Conservation (phyloP, 768 basidiomycete genomes). For the Mycena capillaripes region DNA sequence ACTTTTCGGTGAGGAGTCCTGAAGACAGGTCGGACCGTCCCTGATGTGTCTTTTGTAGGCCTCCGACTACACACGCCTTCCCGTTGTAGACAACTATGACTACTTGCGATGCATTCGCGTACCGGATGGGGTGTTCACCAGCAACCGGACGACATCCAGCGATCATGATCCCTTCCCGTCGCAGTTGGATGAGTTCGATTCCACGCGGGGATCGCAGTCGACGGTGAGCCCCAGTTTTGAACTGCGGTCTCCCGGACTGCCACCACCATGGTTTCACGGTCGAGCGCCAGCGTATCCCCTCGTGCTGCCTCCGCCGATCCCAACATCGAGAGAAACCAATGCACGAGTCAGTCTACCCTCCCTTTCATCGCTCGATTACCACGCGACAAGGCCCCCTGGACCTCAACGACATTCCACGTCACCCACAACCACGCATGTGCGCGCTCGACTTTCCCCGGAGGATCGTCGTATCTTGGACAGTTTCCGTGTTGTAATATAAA, state of each 20-base stretch:
- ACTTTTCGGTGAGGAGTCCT: slow-evolving; percentile 74
- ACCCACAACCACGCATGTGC: slow-evolving; percentile 39
- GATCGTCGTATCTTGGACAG: slow-evolving; percentile 71
- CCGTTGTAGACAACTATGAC: slow-evolving; percentile 81
- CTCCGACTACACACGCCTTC: slow-evolving; percentile 77
- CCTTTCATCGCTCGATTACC: slow-evolving; percentile 38
- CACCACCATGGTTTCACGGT: slow-evolving; percentile 31
- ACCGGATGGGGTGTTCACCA: slow-evolving; percentile 80
- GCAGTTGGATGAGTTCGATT: slow-evolving; percentile 61
- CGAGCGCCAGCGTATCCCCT: slow-evolving; percentile 22
- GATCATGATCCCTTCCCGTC: slow-evolving; percentile 57
- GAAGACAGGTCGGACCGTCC: background rate
- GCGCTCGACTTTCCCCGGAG: slow-evolving; percentile 61
- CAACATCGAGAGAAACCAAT: background rate
- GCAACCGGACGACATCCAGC: slow-evolving; percentile 65
- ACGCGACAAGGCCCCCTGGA: slow-evolving; percentile 29
- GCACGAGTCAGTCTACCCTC: slow-evolving; percentile 36
- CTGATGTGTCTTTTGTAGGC: slow-evolving; percentile 54
- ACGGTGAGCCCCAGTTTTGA: slow-evolving; percentile 29
- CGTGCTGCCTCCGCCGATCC: slow-evolving; percentile 46
- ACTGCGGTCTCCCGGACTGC: slow-evolving; percentile 33
- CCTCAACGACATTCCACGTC: slow-evolving; percentile 41
- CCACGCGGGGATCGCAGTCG: slow-evolving; percentile 29
- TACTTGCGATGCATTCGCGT: slow-evolving; percentile 77
- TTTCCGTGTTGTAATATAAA: slow-evolving; percentile 66